A percentile compares a stretch with the other conserved stretches of the same genome.
Evolutionary conservation across 129 eudicot species (phyloP).

Genomic region (Ambrosia artemisiifolia): DNA sequence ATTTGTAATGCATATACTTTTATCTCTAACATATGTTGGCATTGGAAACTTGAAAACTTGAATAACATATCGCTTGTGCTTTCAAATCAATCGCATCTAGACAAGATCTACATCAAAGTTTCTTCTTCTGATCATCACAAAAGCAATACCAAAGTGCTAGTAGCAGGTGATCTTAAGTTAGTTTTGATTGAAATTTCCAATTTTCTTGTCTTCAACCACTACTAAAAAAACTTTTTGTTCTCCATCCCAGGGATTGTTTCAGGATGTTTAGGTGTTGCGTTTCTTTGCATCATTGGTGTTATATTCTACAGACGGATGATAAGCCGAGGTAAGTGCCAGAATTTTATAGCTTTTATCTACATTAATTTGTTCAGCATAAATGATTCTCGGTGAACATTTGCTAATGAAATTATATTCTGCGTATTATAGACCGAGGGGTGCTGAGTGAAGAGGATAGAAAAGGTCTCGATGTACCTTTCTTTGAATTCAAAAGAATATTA

Average conservation of each 20-base stretch:
- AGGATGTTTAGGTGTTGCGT: slow-evolving; percentile 2
- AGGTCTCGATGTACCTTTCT: slow-evolving; percentile 33
- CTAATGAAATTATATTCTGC: neutral
- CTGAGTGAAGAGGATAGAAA: slow-evolving; percentile 37
- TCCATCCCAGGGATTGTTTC: slow-evolving; percentile 20
- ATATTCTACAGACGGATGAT: slow-evolving; percentile 19
- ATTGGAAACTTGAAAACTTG: neutral
- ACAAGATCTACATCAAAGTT: slow-evolving; percentile 14
- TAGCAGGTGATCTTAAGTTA: slow-evolving; percentile 11
- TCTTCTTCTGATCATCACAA: slow-evolving; percentile 1
- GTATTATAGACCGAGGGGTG: slow-evolving; percentile 2
- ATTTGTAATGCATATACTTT: slow-evolving; percentile 9
- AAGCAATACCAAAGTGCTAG: slow-evolving; percentile 6
- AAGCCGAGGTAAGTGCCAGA: slow-evolving; percentile 16
- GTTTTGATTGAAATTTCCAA: neutral
- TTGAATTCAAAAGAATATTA: slow-evolving; percentile 7
- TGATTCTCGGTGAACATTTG: neutral
- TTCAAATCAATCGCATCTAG: neutral
- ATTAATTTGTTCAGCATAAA: neutral
- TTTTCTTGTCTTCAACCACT: neutral
- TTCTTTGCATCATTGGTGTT: slow-evolving; percentile 26
- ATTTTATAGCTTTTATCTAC: neutral
- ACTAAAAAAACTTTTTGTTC: neutral
- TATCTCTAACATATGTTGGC: neutral
- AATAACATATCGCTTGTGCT: neutral